Evolutionary conservation across 1,284 basidiomycete species (phyloP), one percentile per base, ranked within the genome.

Genomic region (Agroathelia rolfsii): DNA sequence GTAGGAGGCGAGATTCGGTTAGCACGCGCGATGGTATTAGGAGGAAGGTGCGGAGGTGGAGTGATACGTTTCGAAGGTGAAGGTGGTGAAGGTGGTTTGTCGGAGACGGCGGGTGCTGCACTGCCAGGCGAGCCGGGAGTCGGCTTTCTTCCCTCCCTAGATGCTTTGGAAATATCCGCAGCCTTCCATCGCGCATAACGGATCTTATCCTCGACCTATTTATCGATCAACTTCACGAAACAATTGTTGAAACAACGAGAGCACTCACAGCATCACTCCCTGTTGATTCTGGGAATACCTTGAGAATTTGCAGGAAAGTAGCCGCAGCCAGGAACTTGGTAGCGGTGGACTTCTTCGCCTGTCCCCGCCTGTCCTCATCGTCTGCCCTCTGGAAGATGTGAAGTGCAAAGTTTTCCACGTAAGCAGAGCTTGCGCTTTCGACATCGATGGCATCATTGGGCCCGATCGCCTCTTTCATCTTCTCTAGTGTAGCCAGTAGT

Each of bases 111-210:
- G n/a, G n/a, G n/a, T n/a, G n/a, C n/a, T n/a, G n/a, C 54, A 30
- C 59, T 60, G 21, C 56, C 70, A 29, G 72, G 66, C 28, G 77
- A 70, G 7, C 76, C 82, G 2, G 83, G 69, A 1, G 62, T 59
- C 27, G 86, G 85, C 39, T 69, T 72, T 16, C 79, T 70, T 8
- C 86, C 87, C 53, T 92, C 87, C n/a, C 87, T 75, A 49, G 87
- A 72, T 2, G 89, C 86, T 53, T 85, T 92, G 12, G 80, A 72
- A 24, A 94, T 89, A 43, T 92, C 86, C 5, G 80, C 75, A 19
- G 89, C 89, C 53, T 90, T 92, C 89, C 89, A 93, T 57, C 92
- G 92, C 5, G 87, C 71, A 54, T 94, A 94, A 35, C 73, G 77
- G 32, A 88, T 72, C 58, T 90, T 93, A 41, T 79, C 79, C 39